Evolutionary conservation across 352 stramenopile species (phyloP), one percentile per base, ranked within the genome.

Genomic region (Globisporangium cylindrosporum): DNA sequence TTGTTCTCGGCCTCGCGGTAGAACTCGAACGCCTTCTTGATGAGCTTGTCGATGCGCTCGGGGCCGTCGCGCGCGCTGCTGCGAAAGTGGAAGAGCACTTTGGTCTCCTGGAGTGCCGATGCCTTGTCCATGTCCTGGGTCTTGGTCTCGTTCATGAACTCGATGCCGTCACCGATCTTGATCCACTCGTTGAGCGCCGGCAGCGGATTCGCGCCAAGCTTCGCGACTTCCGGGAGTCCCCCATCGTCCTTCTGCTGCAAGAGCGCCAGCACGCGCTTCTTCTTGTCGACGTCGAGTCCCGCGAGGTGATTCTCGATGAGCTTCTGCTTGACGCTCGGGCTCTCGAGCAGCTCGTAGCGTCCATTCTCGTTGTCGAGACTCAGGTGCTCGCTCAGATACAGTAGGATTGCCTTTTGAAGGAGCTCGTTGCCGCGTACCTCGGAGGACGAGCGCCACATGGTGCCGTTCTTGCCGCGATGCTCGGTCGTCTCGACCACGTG

Each of bases 351-450:
- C 51, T 84, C 77, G 73, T 88, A 88, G 61, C 75, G 59, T 1
- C 69, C 74, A 61, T 79, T 69, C 55, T 76, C 79, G 34, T 66
- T 74, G 41, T 76, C 71, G 22, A 90, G 72, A 29, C 77, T 64
- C 14, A 86, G 67, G 32, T 75, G 68, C 41, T 78, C 71, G n/a
- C 73, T 69, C 55, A 89, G 54, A 61, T 86, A 79, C 46, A 80
- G 48, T 12, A 75, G 67, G 64, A 90, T 81, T 60, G 81, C 81
- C 63, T 84, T 86, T 67, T 86, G 76, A 29, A 90, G 68, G 58
- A 90, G 64, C 27, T 81, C 62, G 53, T 82, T 82, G 59, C 85
- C 74, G 57, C 83, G 66, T 8, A 85, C 69, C 29, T 78, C 72
- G 24, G 51, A 62, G 22, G 43, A 38, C 43, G 18, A 51, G 34